These are phyloP conservation scores for Saturnispora halmiae DNA, from an alignment of 805 yeast genomes.

Conservation along the genomic window DNA sequence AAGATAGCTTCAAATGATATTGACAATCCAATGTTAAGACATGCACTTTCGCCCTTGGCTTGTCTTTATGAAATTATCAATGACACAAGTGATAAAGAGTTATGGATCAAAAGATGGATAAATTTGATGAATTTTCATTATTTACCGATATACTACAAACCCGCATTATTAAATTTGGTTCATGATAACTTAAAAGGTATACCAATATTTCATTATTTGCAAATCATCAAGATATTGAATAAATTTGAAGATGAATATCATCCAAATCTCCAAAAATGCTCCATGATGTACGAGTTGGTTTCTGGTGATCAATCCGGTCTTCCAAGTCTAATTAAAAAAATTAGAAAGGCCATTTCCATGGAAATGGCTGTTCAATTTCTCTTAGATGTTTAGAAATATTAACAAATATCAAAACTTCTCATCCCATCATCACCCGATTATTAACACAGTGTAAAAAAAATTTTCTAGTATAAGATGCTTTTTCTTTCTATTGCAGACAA, in stretches of 20 bases:
- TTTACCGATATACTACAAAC: constrained; percentile 42
- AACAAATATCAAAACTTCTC: neutral
- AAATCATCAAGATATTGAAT: constrained; percentile 22
- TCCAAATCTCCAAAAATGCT: constrained; percentile 13
- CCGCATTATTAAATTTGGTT: constrained; percentile 43
- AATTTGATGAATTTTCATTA: constrained; percentile 42
- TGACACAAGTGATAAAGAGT: constrained; percentile 19
- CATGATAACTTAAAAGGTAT: constrained; percentile 26
- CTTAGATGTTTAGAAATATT: neutral
- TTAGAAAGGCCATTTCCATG: constrained; percentile 21
- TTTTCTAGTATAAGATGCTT: no score
- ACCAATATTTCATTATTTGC: constrained; percentile 18
- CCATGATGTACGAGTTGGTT: constrained; percentile 18
- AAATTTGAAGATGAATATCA: constrained; percentile 16
- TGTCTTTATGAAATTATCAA: constrained; percentile 45
- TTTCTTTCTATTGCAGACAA: no score
- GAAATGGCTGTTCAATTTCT: constrained; percentile 25
- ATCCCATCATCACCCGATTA: no score
- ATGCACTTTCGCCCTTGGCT: constrained; percentile 65
- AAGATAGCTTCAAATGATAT: constrained; percentile 20
- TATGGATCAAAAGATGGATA: constrained; percentile 25
- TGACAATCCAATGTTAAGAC: constrained; percentile 48
- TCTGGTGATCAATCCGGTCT: constrained; percentile 14
- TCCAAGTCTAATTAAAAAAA: constrained; percentile 13
- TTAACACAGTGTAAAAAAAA: no score